These are phyloP conservation scores for Fraxinus paxiana DNA, from an alignment of 305 asterid species.

Conservation along the genomic window DNA sequence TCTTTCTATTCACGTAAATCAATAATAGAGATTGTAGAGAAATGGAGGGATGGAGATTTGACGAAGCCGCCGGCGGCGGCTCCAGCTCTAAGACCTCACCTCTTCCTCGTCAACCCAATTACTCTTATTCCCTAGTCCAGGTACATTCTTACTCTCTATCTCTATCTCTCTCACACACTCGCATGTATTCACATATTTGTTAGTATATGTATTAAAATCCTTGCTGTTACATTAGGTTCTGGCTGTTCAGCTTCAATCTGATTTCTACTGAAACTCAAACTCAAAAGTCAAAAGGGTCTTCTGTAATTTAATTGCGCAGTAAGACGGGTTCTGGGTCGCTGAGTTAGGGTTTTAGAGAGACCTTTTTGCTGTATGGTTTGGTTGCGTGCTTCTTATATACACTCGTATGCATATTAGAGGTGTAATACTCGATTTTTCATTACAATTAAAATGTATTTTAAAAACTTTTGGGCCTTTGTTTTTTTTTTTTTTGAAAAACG, in stretches of 20 bases:
- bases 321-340: background rate
- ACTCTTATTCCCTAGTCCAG: constrained; percentile 39
- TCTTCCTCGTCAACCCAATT: constrained; percentile 31
- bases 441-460: background rate
- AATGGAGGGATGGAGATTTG: constrained; percentile 49
- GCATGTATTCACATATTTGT: background rate
- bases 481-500: background rate
- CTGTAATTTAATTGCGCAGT: background rate
- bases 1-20: background rate
- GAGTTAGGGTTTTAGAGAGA: background rate
- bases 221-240: background rate
- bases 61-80: constrained; percentile 33
- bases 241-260: background rate
- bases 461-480: background rate
- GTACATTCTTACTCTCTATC: constrained; percentile 7
- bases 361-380: background rate
- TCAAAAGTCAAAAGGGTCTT: background rate
- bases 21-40: background rate
- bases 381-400: background rate
- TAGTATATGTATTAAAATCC: background rate
- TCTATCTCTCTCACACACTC: background rate
- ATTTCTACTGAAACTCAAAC: background rate
- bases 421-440: background rate
- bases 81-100: constrained; percentile 12
- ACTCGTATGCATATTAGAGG: background rate